phyloP scores from a whole-genome alignment of 2,329 filamentous ascomycete species.

The Lachnellula cervina region DNA sequence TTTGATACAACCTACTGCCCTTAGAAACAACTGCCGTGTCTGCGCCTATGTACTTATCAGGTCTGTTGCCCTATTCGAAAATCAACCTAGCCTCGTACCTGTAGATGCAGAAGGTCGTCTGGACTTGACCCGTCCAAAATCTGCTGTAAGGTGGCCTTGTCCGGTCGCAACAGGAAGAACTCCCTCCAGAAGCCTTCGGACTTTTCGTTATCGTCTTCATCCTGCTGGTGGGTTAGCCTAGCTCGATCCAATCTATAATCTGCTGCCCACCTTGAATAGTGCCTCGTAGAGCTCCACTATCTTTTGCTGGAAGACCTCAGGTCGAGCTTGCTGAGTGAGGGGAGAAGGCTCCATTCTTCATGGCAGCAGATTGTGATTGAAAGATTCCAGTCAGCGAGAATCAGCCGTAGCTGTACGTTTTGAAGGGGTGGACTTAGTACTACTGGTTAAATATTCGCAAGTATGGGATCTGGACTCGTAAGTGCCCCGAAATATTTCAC shows the following conservation, averaged over 20 bases:
- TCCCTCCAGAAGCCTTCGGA: conserved; percentile 93
- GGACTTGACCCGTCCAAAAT: conserved; percentile 67
- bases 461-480: neutral
- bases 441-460: too few relatives aligned
- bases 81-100: conserved; percentile 52
- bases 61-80: neutral
- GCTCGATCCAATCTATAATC: neutral
- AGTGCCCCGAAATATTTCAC: neutral
- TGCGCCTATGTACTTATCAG: conserved; percentile 25
- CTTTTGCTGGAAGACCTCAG: conserved; percentile 89
- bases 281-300: conserved; percentile 84
- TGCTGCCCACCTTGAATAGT: conserved; percentile 62
- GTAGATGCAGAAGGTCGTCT: conserved; percentile 70
- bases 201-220: conserved; percentile 62
- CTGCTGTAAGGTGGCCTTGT: conserved; percentile 60
- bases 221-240: conserved; percentile 38
- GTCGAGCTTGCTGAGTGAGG: conserved; percentile 85
- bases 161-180: conserved; percentile 86
- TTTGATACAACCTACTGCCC: conserved; percentile 66
- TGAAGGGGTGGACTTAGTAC: neutral
- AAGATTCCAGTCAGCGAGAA: neutral
- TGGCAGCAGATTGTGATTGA: conserved; percentile 18
- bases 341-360: conserved; percentile 78
- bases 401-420: neutral
- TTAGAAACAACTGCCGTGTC: conserved; percentile 62